These are phyloP conservation scores for Sphagnum fallax DNA, from an alignment of 228 moss, liverwort and hornwort genomes.

Conservation along the genomic window DNA sequence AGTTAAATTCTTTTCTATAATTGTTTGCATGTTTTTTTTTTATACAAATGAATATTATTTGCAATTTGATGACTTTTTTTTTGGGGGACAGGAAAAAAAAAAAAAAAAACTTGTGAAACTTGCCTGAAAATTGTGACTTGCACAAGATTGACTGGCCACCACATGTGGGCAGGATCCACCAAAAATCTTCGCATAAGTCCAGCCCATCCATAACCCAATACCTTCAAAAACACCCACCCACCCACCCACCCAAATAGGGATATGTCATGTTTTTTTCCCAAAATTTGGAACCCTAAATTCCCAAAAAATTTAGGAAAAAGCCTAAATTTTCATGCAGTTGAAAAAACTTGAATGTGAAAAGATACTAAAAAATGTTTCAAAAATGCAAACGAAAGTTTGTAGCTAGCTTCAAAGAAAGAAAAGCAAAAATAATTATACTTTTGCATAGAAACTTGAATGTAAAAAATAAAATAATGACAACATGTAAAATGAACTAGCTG, in stretches of 20 bases:
- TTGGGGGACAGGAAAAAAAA: neutral
- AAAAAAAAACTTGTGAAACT: neutral
- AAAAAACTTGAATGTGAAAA: too few species aligned
- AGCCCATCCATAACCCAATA: conserved; percentile 51
- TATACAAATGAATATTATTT: neutral
- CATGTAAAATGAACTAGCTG: too few species aligned
- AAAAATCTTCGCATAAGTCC: conserved; percentile 31
- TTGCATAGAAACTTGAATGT: neutral
- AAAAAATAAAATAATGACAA: too few species aligned
- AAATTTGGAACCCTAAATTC: too few species aligned
- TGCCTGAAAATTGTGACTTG: conserved; percentile 43
- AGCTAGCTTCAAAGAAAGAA: neutral
- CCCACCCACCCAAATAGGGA: neutral
- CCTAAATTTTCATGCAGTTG: too few species aligned
- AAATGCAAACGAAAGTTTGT: neutral
- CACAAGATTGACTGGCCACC: conserved; percentile 52
- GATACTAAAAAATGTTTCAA: neutral
- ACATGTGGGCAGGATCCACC: conserved; percentile 46
- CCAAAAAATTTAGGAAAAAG: too few species aligned
- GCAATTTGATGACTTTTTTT: neutral
- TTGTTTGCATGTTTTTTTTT: neutral
- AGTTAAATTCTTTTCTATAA: neutral
- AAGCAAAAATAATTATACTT: neutral
- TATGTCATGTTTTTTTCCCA: neutral
- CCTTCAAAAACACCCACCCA: conserved; percentile 16